Evolutionary conservation across 2,329 filamentous ascomycete genomes (phyloP).

Genomic region (Chaetomium globosum): DNA sequence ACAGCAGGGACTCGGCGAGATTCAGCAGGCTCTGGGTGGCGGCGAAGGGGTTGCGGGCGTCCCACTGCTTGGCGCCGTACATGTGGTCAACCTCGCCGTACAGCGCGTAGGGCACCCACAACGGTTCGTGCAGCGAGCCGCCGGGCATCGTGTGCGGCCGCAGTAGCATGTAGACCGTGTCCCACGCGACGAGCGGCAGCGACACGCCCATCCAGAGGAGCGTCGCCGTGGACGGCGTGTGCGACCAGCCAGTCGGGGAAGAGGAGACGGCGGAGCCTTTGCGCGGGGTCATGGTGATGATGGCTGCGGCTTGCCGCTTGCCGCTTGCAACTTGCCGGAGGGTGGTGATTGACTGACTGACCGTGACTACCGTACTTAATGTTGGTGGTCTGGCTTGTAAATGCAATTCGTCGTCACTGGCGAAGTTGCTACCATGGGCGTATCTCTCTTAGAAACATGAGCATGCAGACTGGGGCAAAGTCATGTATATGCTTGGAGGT

Average conservation of each 20-base stretch:
- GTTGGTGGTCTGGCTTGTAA: neutral
- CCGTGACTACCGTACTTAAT: neutral
- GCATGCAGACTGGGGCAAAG: neutral
- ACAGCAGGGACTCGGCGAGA: conserved; percentile 44
- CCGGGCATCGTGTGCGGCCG: conserved; percentile 83
- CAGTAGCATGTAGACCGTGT: conserved; percentile 75
- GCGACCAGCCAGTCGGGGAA: conserved; percentile 34
- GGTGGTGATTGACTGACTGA: neutral
- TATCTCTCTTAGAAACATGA: neutral
- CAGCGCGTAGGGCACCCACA: conserved; percentile 77
- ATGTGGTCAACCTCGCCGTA: conserved; percentile 80
- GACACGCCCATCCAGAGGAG: conserved; percentile 74
- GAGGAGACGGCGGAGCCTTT: neutral
- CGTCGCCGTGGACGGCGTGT: conserved; percentile 51
- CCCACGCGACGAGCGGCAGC: conserved; percentile 79
- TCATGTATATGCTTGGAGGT: neutral
- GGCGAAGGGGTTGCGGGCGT: conserved; percentile 72
- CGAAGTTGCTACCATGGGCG: neutral
- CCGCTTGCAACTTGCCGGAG: neutral
- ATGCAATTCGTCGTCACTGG: neutral
- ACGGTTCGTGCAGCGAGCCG: conserved; percentile 68
- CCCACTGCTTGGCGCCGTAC: conserved; percentile 75
- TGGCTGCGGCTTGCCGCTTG: neutral
- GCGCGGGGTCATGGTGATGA: neutral
- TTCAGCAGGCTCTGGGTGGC: conserved; percentile 66